Evolutionary conservation across 352 stramenopile genomes (phyloP).

Genomic region (Phytophthora idaei): DNA sequence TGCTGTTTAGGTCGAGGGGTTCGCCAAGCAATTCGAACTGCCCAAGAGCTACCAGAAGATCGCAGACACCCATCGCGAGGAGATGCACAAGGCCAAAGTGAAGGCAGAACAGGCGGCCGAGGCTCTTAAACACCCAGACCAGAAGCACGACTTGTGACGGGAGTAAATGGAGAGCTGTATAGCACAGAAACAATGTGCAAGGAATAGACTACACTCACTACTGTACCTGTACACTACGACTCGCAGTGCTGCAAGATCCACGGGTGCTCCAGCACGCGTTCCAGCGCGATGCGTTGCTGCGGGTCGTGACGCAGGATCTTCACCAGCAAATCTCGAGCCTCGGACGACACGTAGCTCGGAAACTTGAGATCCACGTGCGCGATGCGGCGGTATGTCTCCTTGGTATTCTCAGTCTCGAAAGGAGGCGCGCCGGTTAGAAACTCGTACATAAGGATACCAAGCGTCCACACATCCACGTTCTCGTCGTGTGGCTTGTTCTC

Average conservation of each 20-base stretch:
- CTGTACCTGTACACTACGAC: constrained; percentile 35
- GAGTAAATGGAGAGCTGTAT: constrained; percentile 17
- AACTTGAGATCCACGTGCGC: constrained; percentile 96
- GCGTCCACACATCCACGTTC: constrained; percentile 97
- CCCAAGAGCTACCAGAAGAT: constrained; percentile 73
- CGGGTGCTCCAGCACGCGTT: constrained; percentile 93
- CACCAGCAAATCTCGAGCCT: constrained; percentile 94
- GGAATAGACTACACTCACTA: constrained; percentile 42
- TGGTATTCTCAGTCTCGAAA: constrained; percentile 95
- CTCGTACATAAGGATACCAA: constrained; percentile 99
- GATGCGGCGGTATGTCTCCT: constrained; percentile 98
- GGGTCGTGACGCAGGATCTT: constrained; percentile 96
- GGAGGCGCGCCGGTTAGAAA: constrained; percentile 97
- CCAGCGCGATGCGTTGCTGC: constrained; percentile 91
- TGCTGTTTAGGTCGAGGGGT: constrained; percentile 53
- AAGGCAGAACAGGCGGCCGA: constrained; percentile 15
- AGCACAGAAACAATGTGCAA: constrained; percentile 32
- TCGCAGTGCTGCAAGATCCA: constrained; percentile 92
- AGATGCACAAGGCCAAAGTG: constrained; percentile 19
- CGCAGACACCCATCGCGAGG: constrained; percentile 51
- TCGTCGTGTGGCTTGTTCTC: constrained; percentile 98
- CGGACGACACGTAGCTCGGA: constrained; percentile 89
- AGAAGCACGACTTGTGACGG: constrained; percentile 8
- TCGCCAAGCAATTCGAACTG: constrained; percentile 81
- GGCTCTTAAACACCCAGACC: constrained; percentile 16